Evolutionary conservation across 2,329 filamentous ascomycete species (phyloP).

Genomic region (Akanthomyces uredinophilus): DNA sequence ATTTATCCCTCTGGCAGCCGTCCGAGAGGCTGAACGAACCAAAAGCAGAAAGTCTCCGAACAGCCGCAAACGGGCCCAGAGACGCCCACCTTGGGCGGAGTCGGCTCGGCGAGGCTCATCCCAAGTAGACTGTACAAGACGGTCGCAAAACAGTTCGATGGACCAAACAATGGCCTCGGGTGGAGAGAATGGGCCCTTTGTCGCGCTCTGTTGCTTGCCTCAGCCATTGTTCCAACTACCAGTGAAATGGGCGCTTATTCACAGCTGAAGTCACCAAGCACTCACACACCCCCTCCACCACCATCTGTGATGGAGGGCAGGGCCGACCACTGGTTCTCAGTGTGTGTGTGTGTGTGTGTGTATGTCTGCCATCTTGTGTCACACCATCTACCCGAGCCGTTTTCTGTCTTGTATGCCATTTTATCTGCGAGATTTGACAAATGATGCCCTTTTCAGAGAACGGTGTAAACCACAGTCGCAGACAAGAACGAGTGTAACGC

Average conservation of each 20-base stretch:
- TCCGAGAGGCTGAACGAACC: neutral
- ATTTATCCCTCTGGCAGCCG: neutral
- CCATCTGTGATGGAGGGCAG: neutral
- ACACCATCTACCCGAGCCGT: conserved; percentile 4
- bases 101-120: neutral
- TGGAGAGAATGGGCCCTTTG: neutral
- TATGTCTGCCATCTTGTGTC: conserved; percentile 3
- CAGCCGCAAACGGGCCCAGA: neutral
- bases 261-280: neutral
- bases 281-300: conserved; percentile 2
- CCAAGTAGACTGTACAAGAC: neutral
- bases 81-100: neutral
- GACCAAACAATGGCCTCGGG: neutral
- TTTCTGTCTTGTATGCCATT: neutral
- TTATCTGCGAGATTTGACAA: neutral
- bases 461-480: no score
- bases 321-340: neutral
- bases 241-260: neutral
- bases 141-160: neutral
- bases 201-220: neutral
- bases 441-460: neutral
- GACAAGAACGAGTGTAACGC: neutral
- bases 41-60: neutral
- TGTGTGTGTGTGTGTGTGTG: no score
- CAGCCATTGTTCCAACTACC: neutral